Evolutionary conservation across 371 early-diverging fungal genomes (phyloP).

Genomic region (Circinella minor): DNA sequence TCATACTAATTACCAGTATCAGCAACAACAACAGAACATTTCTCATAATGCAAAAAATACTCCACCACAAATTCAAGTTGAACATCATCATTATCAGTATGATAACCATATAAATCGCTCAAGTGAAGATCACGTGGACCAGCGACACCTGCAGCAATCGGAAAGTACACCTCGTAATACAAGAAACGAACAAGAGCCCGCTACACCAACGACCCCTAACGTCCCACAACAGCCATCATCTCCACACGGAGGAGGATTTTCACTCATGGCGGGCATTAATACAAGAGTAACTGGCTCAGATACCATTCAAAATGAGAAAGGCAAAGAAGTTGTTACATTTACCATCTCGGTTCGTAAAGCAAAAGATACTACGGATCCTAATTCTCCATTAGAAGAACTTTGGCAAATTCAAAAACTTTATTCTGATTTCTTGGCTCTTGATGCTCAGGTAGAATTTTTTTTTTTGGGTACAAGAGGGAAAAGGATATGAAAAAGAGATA

Average conservation of each 20-base stretch:
- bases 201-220: conserved; percentile 3
- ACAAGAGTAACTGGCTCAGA: conserved; percentile 68
- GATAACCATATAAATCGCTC: neutral
- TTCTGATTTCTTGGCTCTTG: conserved; percentile 76
- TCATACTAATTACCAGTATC: conserved; percentile 4
- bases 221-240: conserved; percentile 9
- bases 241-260: conserved; percentile 18
- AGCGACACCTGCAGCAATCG: conserved; percentile 8
- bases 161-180: neutral
- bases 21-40: neutral
- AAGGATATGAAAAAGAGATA: too few relatives aligned
- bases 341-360: conserved; percentile 46
- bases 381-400: conserved; percentile 51
- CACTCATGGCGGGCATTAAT: conserved; percentile 42
- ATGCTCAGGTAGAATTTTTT: conserved; percentile 61
- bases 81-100: neutral
- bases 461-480: neutral
- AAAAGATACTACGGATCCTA: conserved; percentile 17
- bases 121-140: neutral
- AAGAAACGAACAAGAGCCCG: conserved; percentile 3
- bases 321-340: conserved; percentile 68
- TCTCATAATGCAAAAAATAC: conserved; percentile 3
- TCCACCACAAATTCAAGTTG: neutral
- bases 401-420: conserved; percentile 88
- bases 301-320: conserved; percentile 70